Conservation (phyloP, 768 basidiomycete species). For the Leccinum subgranulosum region DNA sequence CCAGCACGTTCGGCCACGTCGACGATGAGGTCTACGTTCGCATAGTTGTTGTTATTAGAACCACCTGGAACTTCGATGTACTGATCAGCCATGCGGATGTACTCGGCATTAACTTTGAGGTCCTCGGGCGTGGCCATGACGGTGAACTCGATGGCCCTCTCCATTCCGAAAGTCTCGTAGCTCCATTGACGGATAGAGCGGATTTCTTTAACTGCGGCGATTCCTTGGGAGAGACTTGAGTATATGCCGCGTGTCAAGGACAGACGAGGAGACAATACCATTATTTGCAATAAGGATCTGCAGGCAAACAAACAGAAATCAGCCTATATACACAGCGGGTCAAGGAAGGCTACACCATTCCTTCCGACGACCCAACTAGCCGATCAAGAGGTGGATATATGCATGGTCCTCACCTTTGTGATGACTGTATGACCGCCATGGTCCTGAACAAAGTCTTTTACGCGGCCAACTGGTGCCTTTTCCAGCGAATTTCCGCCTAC, state of each 20-base stretch:
- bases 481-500: slow-evolving; percentile 94
- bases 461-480: slow-evolving; percentile 70
- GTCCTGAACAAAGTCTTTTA: slow-evolving; percentile 87
- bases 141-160: slow-evolving; percentile 95
- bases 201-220: slow-evolving; percentile 99
- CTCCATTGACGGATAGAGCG: slow-evolving; percentile 99
- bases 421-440: slow-evolving; percentile 98
- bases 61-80: slow-evolving; percentile 99
- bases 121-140: slow-evolving; percentile 99
- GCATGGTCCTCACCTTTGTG: slow-evolving; percentile 70
- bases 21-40: slow-evolving; percentile 98
- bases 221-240: slow-evolving; percentile 53
- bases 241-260: slow-evolving; percentile 15
- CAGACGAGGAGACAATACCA: slow-evolving; percentile 43
- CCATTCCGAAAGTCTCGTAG: slow-evolving; percentile 97
- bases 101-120: slow-evolving; percentile 97
- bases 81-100: slow-evolving; percentile 99
- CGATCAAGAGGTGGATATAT: slow-evolving; percentile 13
- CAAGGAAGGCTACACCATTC: not conserved
- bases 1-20: slow-evolving; percentile 97
- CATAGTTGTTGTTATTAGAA: slow-evolving; percentile 99
- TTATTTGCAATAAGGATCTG: slow-evolving; percentile 99
- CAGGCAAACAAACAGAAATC: not conserved
- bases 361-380: slow-evolving; percentile 1
- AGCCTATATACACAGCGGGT: not conserved